A percentile compares a stretch with the other conserved stretches of the same genome.
These are phyloP conservation scores for Arctostaphylos glauca DNA, from an alignment of 148 eudicot genomes.

Conservation along the genomic window DNA sequence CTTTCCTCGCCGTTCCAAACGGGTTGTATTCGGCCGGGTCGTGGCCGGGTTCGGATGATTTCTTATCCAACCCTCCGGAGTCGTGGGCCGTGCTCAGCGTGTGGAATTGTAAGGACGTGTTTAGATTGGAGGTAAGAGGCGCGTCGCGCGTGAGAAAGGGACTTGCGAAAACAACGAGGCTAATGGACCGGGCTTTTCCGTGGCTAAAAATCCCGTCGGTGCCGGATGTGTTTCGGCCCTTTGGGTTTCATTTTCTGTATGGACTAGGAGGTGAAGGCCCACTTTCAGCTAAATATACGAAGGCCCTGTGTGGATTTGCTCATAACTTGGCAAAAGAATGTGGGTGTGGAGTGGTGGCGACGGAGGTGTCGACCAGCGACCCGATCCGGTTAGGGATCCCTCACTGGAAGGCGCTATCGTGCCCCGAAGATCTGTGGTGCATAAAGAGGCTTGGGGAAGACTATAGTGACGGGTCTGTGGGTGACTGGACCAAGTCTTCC, in stretches of 20 bases:
- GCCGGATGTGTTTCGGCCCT: slow-evolving; percentile 71
- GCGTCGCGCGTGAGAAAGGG: slow-evolving; percentile 58
- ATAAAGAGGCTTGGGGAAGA: slow-evolving; percentile 73
- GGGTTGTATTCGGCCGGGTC: slow-evolving; percentile 19
- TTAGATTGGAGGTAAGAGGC: slow-evolving; percentile 64
- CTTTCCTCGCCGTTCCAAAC: slow-evolving; percentile 59
- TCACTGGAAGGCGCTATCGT: slow-evolving; percentile 74
- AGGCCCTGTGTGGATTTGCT: slow-evolving; percentile 56
- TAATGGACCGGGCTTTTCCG: slow-evolving; percentile 76
- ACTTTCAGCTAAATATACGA: slow-evolving; percentile 24
- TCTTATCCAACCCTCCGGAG: slow-evolving; percentile 47
- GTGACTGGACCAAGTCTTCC: slow-evolving; percentile 82
- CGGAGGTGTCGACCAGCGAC: slow-evolving; percentile 65
- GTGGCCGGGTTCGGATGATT: slow-evolving; percentile 38
- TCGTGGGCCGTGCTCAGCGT: slow-evolving; percentile 82
- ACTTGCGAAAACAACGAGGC: slow-evolving; percentile 53
- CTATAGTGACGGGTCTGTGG: slow-evolving; percentile 62
- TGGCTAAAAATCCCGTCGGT: slow-evolving; percentile 60
- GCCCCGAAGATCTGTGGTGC: slow-evolving; percentile 76
- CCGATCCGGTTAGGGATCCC: slow-evolving; percentile 75
- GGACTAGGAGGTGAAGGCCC: slow-evolving; percentile 94
- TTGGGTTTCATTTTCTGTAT: slow-evolving; percentile 80
- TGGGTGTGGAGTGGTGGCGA: slow-evolving; percentile 76
- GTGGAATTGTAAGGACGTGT: slow-evolving; percentile 72
- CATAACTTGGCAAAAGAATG: slow-evolving; percentile 67